Evolutionary conservation across 192 early-diverging fungal genomes (phyloP).

Genomic region (Gamsiella multidivaricata): DNA sequence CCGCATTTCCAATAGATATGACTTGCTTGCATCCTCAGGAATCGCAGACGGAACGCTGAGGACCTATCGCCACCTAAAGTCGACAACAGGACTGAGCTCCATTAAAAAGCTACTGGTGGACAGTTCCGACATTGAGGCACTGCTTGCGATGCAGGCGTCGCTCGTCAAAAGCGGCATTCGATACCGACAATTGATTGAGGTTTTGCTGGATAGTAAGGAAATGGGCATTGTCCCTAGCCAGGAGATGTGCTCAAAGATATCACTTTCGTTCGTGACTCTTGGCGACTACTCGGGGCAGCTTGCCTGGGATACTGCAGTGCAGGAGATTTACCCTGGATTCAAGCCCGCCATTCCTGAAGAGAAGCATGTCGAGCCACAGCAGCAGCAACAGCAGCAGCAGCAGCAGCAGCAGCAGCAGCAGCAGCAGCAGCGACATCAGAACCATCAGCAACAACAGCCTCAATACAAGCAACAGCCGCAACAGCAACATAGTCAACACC

Average conservation of each 20-base stretch:
- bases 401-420: neutral
- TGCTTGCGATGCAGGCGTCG: slow-evolving; percentile 31
- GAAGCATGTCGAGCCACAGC: neutral
- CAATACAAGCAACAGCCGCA: neutral
- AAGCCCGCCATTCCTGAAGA: slow-evolving; percentile 7
- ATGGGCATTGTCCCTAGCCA: slow-evolving; percentile 37
- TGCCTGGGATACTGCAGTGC: slow-evolving; percentile 50
- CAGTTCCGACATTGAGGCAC: slow-evolving; percentile 21
- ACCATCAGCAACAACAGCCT: slow-evolving; percentile 2
- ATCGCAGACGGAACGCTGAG: slow-evolving; percentile 30
- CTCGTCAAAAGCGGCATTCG: slow-evolving; percentile 8
- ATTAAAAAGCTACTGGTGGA: slow-evolving; percentile 17
- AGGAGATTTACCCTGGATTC: slow-evolving; percentile 50
- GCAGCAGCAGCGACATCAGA: neutral
- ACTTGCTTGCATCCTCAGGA: slow-evolving; percentile 15
- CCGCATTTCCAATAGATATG: slow-evolving; percentile 34
- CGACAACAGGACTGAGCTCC: slow-evolving; percentile 8
- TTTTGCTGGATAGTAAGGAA: slow-evolving; percentile 47
- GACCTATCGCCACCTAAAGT: slow-evolving; percentile 36
- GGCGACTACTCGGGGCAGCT: slow-evolving; percentile 47
- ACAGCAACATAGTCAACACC: neutral
- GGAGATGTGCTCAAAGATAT: slow-evolving; percentile 34
- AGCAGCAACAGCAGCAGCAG: neutral
- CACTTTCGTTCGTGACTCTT: slow-evolving; percentile 21
- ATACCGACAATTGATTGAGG: slow-evolving; percentile 47